Percentiles rank a stretch among this genome's conserved stretches.
Evolutionary conservation across 2,329 filamentous ascomycete species (phyloP).

Genomic region (Ophiostoma sp.): DNA sequence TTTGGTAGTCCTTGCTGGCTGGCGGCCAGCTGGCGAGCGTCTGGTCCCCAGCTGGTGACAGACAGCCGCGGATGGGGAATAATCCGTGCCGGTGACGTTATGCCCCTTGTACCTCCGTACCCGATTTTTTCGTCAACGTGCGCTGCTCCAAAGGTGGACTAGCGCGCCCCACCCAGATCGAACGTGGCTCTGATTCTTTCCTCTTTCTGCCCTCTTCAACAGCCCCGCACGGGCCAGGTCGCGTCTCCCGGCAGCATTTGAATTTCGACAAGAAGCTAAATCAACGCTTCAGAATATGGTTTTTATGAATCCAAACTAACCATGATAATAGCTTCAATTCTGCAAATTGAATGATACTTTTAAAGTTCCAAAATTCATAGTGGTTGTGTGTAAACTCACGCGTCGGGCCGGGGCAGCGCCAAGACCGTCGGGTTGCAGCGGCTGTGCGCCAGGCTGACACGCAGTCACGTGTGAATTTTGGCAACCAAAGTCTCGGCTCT

Average conservation of each 20-base stretch:
- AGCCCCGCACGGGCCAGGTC: constrained; percentile 27
- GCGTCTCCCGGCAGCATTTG: constrained; percentile 27
- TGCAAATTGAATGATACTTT: not conserved
- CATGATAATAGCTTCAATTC: accelerated
- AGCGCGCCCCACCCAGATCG: not conserved
- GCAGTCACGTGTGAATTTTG: constrained; percentile 29
- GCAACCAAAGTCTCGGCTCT: constrained; percentile 9
- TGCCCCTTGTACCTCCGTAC: constrained; percentile 13
- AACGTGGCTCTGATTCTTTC: not conserved
- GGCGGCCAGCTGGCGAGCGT: constrained; percentile 10
- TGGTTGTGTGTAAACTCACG: constrained; percentile 6
- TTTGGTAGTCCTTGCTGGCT: not conserved
- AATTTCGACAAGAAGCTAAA: not conserved
- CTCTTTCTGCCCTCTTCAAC: constrained; percentile 13
- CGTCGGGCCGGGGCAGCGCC: constrained; percentile 23
- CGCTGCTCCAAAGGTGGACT: not conserved
- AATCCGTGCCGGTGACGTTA: constrained; percentile 30
- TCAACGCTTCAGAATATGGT: not conserved
- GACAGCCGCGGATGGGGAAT: constrained; percentile 27
- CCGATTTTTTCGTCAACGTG: constrained; percentile 24
- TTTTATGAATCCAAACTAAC: not conserved
- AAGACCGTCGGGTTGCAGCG: constrained; percentile 11
- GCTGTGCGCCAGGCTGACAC: constrained; percentile 27
- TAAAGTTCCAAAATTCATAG: not conserved
- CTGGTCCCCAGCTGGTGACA: not conserved